Evolutionary conservation across 2,329 filamentous ascomycete species (phyloP).

Genomic region (Alternaria dauci): DNA sequence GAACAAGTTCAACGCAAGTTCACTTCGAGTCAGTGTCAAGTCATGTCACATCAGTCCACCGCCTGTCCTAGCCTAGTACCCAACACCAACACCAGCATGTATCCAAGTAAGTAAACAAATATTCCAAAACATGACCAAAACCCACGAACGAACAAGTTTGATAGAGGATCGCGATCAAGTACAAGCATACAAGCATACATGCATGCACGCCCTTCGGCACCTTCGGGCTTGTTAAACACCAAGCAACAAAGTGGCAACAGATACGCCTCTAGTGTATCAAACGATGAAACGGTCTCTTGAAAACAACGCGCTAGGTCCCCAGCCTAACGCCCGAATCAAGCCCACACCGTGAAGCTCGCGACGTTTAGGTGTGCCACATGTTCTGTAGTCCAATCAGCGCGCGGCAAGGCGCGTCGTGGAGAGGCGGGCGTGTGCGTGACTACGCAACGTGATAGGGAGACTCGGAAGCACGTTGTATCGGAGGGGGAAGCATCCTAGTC

Average conservation of each 20-base stretch:
- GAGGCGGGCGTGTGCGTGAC: conserved; percentile 32
- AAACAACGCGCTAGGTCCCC: conserved; percentile 6
- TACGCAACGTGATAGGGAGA: conserved; percentile 30
- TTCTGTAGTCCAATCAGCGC: conserved; percentile 29
- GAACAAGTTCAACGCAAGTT: too few relatives aligned
- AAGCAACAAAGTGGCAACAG: not conserved
- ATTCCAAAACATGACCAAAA: not conserved
- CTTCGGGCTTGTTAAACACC: not conserved
- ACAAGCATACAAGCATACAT: not conserved
- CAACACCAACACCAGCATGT: too few relatives aligned
- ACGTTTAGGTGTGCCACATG: conserved; percentile 27
- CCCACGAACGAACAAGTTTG: not conserved
- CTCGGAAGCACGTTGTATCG: conserved; percentile 18
- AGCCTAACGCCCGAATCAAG: not conserved
- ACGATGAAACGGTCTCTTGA: conserved; percentile 2
- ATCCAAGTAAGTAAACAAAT: not conserved
- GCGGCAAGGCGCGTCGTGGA: conserved; percentile 20
- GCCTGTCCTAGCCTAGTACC: too few relatives aligned
- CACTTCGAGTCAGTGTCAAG: too few relatives aligned
- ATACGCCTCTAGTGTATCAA: not conserved
- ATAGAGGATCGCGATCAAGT: not conserved
- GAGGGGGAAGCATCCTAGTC: conserved; percentile 17
- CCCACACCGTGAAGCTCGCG: conserved; percentile 7
- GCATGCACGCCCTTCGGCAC: too few relatives aligned
- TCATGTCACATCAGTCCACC: too few relatives aligned